Percentiles rank a stretch among this genome's conserved stretches.
Conservation (phyloP, 768 basidiomycete genomes). For the Panellus pusillus region DNA sequence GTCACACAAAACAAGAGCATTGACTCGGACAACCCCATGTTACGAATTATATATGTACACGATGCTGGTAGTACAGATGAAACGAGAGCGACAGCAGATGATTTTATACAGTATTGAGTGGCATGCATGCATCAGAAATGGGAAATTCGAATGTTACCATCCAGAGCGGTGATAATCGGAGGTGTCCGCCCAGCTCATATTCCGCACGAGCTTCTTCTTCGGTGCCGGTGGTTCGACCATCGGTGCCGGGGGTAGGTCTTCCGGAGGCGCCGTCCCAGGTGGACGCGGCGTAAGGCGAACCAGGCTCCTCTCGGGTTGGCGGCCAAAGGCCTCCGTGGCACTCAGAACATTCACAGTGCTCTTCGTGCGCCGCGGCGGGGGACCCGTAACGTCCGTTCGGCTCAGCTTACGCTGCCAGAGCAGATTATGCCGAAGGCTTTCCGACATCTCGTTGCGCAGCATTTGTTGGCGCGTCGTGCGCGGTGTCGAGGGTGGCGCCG, state of each 20-base stretch:
- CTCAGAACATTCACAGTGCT: constrained; percentile 17
- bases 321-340: neutral
- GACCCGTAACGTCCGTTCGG: constrained; percentile 47
- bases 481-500: constrained; percentile 72
- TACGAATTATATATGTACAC: constrained; percentile 17
- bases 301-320: constrained; percentile 14
- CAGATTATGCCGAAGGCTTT: constrained; percentile 77
- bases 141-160: constrained; percentile 6
- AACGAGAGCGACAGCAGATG: constrained; percentile 5
- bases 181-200: constrained; percentile 16
- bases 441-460: constrained; percentile 82
- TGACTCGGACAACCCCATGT: neutral
- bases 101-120: constrained; percentile 14
- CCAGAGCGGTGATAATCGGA: constrained; percentile 15
- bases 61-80: constrained; percentile 13
- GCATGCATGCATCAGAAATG: constrained; percentile 13
- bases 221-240: neutral
- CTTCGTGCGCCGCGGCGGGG: constrained; percentile 19
- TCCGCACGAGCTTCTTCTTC: constrained; percentile 22
- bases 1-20: constrained; percentile 7
- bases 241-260: neutral
- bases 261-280: constrained; percentile 3
- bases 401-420: constrained; percentile 77
- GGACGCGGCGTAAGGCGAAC: constrained; percentile 18
- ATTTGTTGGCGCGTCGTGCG: constrained; percentile 83